Conservation (phyloP, 257 asterid species). For the Nicotiana tomentosiformis region DNA sequence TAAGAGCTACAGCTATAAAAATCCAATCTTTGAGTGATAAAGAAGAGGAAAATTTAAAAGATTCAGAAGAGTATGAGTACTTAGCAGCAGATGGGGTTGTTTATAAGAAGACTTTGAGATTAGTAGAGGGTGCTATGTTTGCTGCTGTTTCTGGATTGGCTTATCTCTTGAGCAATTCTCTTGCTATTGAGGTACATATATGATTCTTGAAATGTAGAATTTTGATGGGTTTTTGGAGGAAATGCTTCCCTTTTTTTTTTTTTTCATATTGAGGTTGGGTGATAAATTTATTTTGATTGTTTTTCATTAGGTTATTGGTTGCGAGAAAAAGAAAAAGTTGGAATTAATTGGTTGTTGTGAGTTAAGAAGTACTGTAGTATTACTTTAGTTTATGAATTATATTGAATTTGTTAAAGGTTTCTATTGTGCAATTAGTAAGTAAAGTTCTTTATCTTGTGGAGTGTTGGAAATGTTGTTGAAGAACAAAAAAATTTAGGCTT, state of each 20-base stretch:
- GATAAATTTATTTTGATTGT: neutral
- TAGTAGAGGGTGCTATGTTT: slow-evolving; percentile 97
- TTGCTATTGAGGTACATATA: slow-evolving; percentile 72
- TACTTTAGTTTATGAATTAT: too few relatives aligned
- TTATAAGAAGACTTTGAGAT: slow-evolving; percentile 71
- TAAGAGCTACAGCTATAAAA: slow-evolving; percentile 12
- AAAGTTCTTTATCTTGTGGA: too few relatives aligned
- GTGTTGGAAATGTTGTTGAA: too few relatives aligned
- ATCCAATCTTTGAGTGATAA: slow-evolving; percentile 27
- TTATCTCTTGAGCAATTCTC: slow-evolving; percentile 87
- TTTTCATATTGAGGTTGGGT: neutral
- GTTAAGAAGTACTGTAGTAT: neutral
- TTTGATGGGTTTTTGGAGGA: neutral
- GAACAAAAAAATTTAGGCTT: too few relatives aligned
- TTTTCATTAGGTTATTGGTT: too few relatives aligned
- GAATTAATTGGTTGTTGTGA: neutral
- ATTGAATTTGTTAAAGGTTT: neutral
- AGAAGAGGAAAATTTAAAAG: slow-evolving; percentile 32
- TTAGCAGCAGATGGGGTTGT: slow-evolving; percentile 84
- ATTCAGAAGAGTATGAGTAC: slow-evolving; percentile 43
- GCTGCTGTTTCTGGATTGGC: slow-evolving; percentile 92
- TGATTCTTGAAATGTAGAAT: neutral
- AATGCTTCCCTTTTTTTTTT: neutral
- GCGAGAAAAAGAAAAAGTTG: too few relatives aligned
- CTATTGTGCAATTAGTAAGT: neutral